Evolutionary conservation across 371 early-diverging fungal species (phyloP).

Genomic region (Mucor ambiguus): DNA sequence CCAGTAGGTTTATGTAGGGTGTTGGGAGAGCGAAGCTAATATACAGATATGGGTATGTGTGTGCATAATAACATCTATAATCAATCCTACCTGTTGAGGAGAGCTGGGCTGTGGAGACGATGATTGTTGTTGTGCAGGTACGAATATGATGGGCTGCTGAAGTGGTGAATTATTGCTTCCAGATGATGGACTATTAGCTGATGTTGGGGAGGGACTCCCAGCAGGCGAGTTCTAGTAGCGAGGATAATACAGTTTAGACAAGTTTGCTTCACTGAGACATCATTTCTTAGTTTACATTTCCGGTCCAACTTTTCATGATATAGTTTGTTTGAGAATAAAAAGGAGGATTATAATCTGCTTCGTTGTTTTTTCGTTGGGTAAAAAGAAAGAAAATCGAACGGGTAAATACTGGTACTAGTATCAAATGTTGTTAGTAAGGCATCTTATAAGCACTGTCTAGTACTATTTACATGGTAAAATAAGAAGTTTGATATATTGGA

Average conservation of each 20-base stretch:
- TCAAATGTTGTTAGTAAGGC: neutral
- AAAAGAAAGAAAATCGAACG: conserved; percentile 6
- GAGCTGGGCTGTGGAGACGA: neutral
- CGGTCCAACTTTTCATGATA: conserved; percentile 25
- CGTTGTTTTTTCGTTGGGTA: neutral
- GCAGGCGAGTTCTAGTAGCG: conserved; percentile 9
- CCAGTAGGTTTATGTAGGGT: conserved; percentile 8
- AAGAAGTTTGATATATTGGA: neutral
- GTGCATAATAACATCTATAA: neutral
- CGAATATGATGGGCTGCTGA: conserved; percentile 16
- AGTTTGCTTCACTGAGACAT: neutral
- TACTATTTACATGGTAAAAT: neutral
- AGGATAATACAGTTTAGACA: neutral
- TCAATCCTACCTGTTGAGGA: conserved; percentile 10
- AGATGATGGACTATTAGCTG: neutral
- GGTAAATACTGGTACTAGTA: neutral
- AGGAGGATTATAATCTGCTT: neutral
- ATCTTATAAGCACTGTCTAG: neutral
- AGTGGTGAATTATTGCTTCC: conserved; percentile 10
- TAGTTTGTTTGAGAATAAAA: conserved; percentile 2
- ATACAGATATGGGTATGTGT: neutral
- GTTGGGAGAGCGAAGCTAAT: conserved; percentile 24
- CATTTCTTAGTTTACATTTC: conserved; percentile 18
- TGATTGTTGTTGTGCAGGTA: conserved; percentile 19
- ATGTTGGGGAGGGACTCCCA: conserved; percentile 8